Evolutionary conservation across 768 basidiomycete genomes (phyloP).

Genomic region (Trametes punicea): DNA sequence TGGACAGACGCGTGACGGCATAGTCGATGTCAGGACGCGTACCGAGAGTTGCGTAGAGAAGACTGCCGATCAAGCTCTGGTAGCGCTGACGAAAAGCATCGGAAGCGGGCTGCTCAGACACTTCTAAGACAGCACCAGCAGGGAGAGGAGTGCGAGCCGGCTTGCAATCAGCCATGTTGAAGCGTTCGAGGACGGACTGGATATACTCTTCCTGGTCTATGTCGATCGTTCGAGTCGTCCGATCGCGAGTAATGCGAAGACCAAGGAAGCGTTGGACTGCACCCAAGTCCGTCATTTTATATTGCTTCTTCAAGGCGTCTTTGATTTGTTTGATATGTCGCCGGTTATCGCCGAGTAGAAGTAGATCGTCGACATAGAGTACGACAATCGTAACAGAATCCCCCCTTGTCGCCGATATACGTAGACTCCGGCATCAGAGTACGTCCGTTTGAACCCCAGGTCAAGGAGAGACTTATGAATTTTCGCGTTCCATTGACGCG

Average conservation of each 20-base stretch:
- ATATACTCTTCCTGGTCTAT: too few relatives aligned
- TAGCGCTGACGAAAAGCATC: too few relatives aligned
- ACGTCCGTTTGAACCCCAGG: constrained; percentile 27
- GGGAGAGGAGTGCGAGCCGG: constrained; percentile 26
- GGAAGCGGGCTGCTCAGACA: constrained; percentile 9
- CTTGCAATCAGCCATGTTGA: constrained; percentile 20
- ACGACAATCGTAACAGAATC: background rate
- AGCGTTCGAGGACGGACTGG: too few relatives aligned
- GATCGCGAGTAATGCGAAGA: constrained; percentile 20
- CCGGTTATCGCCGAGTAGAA: background rate
- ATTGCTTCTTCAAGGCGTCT: background rate
- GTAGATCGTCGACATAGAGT: constrained; percentile 5
- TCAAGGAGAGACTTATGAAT: constrained; percentile 18
- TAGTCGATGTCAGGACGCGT: too few relatives aligned
- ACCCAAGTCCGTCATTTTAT: constrained; percentile 20
- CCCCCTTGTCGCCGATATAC: constrained; percentile 1
- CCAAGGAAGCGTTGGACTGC: constrained; percentile 17
- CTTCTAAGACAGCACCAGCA: background rate
- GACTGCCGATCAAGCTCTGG: too few relatives aligned
- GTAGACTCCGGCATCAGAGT: constrained; percentile 22
- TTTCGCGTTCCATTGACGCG: constrained; percentile 27
- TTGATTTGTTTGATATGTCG: background rate
- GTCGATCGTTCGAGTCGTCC: background rate
- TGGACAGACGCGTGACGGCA: too few relatives aligned
- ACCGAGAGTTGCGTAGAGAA: too few relatives aligned